These are phyloP conservation scores for Penicillium tannophilum DNA, from an alignment of 495 filamentous ascomycete genomes.

Conservation along the genomic window DNA sequence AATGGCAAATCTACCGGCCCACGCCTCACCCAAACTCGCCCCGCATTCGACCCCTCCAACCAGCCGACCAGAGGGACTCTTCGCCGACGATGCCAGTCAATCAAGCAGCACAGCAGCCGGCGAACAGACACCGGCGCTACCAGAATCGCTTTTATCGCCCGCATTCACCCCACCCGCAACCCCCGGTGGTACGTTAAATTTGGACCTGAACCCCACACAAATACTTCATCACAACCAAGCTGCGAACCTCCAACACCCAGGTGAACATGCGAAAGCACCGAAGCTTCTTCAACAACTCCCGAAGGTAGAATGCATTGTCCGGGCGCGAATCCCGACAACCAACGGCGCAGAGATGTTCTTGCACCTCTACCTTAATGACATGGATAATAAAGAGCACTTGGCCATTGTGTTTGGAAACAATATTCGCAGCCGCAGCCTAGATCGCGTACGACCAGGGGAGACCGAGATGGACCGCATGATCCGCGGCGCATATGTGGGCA, in stretches of 20 bases:
- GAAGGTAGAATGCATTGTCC: constrained; percentile 76
- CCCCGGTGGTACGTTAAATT: constrained; percentile 63
- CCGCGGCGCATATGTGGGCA: constrained; percentile 86
- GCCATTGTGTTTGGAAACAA: constrained; percentile 94
- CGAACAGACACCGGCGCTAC: constrained; percentile 44
- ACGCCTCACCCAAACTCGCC: constrained; percentile 53
- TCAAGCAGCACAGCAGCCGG: constrained; percentile 23
- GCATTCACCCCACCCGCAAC: constrained; percentile 77
- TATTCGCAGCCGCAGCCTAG: constrained; percentile 79
- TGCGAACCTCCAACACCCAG: constrained; percentile 28
- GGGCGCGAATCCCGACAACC: constrained; percentile 84
- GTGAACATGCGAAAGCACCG: constrained; percentile 58
- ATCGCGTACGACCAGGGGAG: constrained; percentile 80
- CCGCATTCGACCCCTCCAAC: constrained; percentile 37
- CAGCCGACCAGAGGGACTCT: constrained; percentile 19
- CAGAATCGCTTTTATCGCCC: constrained; percentile 65
- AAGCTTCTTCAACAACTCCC: constrained; percentile 70
- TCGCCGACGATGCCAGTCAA: constrained; percentile 27
- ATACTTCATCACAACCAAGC: constrained; percentile 36
- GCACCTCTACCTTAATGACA: constrained; percentile 89
- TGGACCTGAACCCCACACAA: constrained; percentile 40
- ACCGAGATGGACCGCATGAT: constrained; percentile 97
- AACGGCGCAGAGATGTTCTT: constrained; percentile 95
- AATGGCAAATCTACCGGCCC: constrained; percentile 54
- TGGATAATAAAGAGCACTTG: constrained; percentile 94